Evolutionary conservation across 2,329 filamentous ascomycete genomes (phyloP).

Genomic region (Fusarium foetens): DNA sequence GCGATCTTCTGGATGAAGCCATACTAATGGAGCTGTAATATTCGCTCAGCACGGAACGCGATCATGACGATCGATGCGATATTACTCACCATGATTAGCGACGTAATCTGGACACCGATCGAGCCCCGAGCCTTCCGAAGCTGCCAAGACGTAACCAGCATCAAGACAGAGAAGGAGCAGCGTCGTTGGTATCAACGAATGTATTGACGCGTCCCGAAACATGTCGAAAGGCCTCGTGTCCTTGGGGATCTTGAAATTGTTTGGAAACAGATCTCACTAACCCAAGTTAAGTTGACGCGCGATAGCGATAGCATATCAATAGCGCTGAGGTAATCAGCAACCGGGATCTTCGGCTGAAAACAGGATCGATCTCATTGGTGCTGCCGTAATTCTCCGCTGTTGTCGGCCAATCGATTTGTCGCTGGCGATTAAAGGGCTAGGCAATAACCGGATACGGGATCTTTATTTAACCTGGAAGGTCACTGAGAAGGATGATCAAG

Average conservation of each 20-base stretch:
- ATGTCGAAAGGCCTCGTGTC: slow-evolving; percentile 9
- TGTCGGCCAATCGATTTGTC: not conserved
- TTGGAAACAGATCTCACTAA: slow-evolving; percentile 16
- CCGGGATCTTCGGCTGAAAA: slow-evolving; percentile 17
- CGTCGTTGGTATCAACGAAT: not conserved
- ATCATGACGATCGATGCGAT: not conserved
- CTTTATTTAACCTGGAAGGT: not conserved
- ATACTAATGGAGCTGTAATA: slow-evolving; percentile 46
- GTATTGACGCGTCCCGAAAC: slow-evolving; percentile 2
- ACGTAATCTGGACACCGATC: slow-evolving; percentile 45
- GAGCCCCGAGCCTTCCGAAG: slow-evolving; percentile 8
- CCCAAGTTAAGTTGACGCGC: not conserved
- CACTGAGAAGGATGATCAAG: not conserved
- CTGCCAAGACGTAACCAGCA: slow-evolving; percentile 12
- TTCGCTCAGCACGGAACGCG: not conserved
- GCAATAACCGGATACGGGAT: not conserved
- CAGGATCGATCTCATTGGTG: not conserved
- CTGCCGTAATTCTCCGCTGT: not conserved
- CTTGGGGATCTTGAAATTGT: not conserved
- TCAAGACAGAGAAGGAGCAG: slow-evolving; percentile 12
- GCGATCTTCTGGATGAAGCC: slow-evolving; percentile 48
- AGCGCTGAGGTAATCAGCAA: slow-evolving; percentile 23
- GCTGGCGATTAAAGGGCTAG: not conserved
- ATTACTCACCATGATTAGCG: slow-evolving; percentile 44
- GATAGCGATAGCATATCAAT: slow-evolving; percentile 3